phyloP scores from a whole-genome alignment of 305 asterid species.

The Withania somnifera region DNA sequence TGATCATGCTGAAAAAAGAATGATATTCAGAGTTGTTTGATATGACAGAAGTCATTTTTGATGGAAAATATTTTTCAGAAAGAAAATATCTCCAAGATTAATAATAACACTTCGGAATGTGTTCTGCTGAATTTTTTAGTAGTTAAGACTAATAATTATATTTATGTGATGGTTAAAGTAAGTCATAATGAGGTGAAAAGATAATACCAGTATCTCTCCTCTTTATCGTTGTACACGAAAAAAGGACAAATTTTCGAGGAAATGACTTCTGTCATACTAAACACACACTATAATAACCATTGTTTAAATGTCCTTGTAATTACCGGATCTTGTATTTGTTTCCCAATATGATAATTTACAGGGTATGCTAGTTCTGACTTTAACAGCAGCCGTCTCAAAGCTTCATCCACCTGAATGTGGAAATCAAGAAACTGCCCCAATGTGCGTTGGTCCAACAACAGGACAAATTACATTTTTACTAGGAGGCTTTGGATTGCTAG shows the following conservation, averaged over 20 bases:
- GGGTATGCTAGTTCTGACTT: conserved; percentile 64
- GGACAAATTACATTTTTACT: conserved; percentile 33
- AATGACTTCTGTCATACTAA: not conserved
- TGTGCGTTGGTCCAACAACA: conserved; percentile 30
- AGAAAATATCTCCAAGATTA: not conserved
- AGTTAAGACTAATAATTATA: not conserved
- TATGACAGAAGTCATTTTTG: not conserved
- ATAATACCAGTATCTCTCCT: not conserved
- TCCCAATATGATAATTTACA: conserved; percentile 6
- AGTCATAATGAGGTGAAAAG: not conserved
- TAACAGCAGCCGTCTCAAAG: conserved; percentile 38
- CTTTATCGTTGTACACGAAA: not conserved
- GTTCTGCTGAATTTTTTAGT: not conserved
- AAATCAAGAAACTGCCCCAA: conserved; percentile 21
- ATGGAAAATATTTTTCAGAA: not conserved
- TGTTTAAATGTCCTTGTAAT: not conserved
- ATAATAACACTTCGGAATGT: not conserved
- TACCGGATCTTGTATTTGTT: not conserved
- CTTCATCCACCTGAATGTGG: conserved; percentile 48
- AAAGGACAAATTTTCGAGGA: not conserved
- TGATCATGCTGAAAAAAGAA: not conserved
- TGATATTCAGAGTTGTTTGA: not conserved
- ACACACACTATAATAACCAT: not conserved
- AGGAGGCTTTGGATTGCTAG: conserved; percentile 27
- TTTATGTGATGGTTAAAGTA: not conserved